Evolutionary conservation across 257 asterid genomes (phyloP).

Genomic region (Scutellaria barbata): DNA sequence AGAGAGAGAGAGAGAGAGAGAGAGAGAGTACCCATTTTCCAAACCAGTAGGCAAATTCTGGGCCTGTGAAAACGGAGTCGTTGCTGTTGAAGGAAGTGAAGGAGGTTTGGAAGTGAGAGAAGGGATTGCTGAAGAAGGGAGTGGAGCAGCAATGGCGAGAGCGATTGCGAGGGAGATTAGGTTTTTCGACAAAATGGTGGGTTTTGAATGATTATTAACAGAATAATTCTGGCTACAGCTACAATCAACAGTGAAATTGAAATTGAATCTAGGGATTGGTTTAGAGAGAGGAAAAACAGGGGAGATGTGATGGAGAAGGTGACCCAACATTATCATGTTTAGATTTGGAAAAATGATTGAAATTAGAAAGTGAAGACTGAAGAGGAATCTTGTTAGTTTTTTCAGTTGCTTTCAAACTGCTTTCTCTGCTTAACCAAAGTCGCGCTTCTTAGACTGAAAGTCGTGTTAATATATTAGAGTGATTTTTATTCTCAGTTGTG

Average conservation of each 20-base stretch:
- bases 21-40: conserved; percentile 61
- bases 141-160: conserved; percentile 61
- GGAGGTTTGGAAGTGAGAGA: conserved; percentile 52
- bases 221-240: background rate
- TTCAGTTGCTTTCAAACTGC: conserved; percentile 26
- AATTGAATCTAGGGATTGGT: conserved; percentile 29
- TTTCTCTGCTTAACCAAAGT: background rate
- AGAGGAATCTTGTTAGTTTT: conserved; percentile 10
- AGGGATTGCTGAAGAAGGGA: conserved; percentile 80
- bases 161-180: conserved; percentile 67
- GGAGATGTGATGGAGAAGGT: conserved; percentile 36
- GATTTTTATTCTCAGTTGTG: too few species aligned
- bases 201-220: conserved; percentile 12
- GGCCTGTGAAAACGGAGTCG: conserved; percentile 89
- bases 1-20: background rate
- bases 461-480: too few species aligned
- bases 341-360: background rate
- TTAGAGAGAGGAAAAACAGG: conserved; percentile 34
- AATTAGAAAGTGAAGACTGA: background rate
- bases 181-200: conserved; percentile 42
- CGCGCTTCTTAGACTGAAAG: background rate
- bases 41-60: conserved; percentile 76
- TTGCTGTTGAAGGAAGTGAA: conserved; percentile 38
- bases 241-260: conserved; percentile 16
- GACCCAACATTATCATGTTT: conserved; percentile 35